Percentiles rank a stretch among this genome's conserved stretches.
These are phyloP conservation scores for Nasturtium officinale DNA, from an alignment of 345 rosid genomes.

Conservation along the genomic window DNA sequence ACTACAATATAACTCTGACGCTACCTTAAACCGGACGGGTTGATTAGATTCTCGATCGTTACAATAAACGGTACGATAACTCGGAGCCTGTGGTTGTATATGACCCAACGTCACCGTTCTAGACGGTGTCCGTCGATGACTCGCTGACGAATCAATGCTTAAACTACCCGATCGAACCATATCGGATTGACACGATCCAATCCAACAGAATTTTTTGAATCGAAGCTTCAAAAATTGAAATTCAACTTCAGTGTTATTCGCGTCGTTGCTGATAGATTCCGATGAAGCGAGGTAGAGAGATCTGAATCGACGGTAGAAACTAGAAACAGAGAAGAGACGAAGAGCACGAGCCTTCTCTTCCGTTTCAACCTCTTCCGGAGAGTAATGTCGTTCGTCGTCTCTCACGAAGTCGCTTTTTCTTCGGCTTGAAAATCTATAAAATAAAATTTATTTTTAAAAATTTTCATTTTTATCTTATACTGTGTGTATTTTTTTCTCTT, in stretches of 20 bases:
- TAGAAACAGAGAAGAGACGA: constrained; percentile 40
- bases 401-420: constrained; percentile 22
- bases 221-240: constrained; percentile 12
- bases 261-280: not conserved
- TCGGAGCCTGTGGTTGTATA: constrained; percentile 98
- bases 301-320: constrained; percentile 33
- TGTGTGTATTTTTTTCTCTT: constrained; percentile 4
- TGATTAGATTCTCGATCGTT: constrained; percentile 94
- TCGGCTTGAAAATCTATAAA: constrained; percentile 19
- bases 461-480: not conserved
- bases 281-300: constrained; percentile 29
- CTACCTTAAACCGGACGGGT: constrained; percentile 80
- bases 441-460: not conserved
- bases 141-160: constrained; percentile 47
- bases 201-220: constrained; percentile 26
- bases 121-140: constrained; percentile 49
- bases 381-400: constrained; percentile 35
- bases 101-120: constrained; percentile 88
- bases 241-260: constrained; percentile 8
- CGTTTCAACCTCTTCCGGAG: constrained; percentile 32
- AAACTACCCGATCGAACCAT: constrained; percentile 61
- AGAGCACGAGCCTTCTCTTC: constrained; percentile 32
- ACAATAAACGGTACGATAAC: constrained; percentile 83
- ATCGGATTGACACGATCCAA: constrained; percentile 35
- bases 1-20: not conserved